A percentile compares a stretch with the other conserved stretches of the same genome.
These are phyloP conservation scores for Amanita muscaria DNA, from an alignment of 768 basidiomycete genomes.

Conservation along the genomic window DNA sequence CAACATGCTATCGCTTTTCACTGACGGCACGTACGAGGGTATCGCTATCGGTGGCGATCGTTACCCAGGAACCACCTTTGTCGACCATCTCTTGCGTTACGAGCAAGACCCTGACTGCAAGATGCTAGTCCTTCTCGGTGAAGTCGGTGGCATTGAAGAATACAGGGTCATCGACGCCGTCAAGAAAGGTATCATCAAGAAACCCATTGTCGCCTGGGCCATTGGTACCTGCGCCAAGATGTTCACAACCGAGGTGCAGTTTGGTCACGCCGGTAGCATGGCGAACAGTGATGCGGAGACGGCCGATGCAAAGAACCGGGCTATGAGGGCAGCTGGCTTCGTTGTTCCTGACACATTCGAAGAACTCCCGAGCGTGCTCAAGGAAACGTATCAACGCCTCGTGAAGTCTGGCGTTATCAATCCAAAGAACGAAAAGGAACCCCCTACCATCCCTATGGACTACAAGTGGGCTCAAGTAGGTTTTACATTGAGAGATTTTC, in stretches of 20 bases:
- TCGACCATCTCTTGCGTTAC: constrained; percentile 97
- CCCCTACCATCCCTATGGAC: constrained; percentile 99
- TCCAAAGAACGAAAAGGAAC: constrained; percentile 72
- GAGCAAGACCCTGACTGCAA: constrained; percentile 97
- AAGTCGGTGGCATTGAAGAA: constrained; percentile 98
- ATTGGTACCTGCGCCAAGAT: constrained; percentile 99
- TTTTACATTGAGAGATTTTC: neutral
- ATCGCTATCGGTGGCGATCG: constrained; percentile 99
- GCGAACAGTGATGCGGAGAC: constrained; percentile 97
- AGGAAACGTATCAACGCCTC: constrained; percentile 78
- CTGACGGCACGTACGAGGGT: constrained; percentile 99
- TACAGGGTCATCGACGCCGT: constrained; percentile 99
- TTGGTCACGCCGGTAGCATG: constrained; percentile 97
- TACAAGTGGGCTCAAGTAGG: constrained; percentile 94
- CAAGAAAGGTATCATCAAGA: constrained; percentile 86
- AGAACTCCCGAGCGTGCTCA: constrained; percentile 80
- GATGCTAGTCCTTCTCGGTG: constrained; percentile 97
- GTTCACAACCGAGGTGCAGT: constrained; percentile 99
- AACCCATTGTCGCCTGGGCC: constrained; percentile 99
- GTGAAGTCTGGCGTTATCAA: constrained; percentile 59
- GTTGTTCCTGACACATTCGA: constrained; percentile 98
- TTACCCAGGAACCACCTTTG: constrained; percentile 97
- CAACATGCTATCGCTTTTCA: constrained; percentile 94
- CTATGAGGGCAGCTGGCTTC: constrained; percentile 93
- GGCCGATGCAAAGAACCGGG: constrained; percentile 94